A percentile compares a stretch with the other conserved stretches of the same genome.
Evolutionary conservation across 2,329 filamentous ascomycete genomes (phyloP).

Genomic region (Penicillium nordicum): DNA sequence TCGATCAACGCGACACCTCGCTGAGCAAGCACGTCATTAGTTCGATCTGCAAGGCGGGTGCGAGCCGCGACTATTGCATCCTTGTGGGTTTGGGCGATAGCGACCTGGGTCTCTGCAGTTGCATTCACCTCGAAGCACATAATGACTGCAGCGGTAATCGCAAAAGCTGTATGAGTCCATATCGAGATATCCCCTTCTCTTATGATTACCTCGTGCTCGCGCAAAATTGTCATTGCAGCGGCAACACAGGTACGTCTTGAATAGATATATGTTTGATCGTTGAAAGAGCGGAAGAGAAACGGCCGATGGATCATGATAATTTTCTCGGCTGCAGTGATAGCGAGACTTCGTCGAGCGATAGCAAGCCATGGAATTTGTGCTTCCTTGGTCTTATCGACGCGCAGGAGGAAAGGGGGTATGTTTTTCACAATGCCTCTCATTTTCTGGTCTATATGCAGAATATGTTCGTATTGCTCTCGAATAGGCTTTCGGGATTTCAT

Average conservation of each 20-base stretch:
- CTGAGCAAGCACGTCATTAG: slow-evolving; percentile 25
- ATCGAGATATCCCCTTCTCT: slow-evolving; percentile 25
- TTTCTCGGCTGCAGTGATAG: slow-evolving; percentile 41
- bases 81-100: slow-evolving; percentile 19
- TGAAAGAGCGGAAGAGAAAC: slow-evolving; percentile 36
- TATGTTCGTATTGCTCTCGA: slow-evolving; percentile 38
- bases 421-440: slow-evolving; percentile 35
- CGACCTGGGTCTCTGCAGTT: slow-evolving; percentile 10
- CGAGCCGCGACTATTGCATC: slow-evolving; percentile 22
- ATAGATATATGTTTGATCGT: slow-evolving; percentile 32
- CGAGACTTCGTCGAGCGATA: slow-evolving; percentile 36
- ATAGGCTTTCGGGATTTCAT: slow-evolving; percentile 32
- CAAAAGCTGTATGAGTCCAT: slow-evolving; percentile 29
- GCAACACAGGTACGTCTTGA: slow-evolving; percentile 39
- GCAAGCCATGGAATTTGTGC: slow-evolving; percentile 34
- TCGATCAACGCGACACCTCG: slow-evolving; percentile 26
- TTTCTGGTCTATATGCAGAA: slow-evolving; percentile 34
- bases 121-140: slow-evolving; percentile 27
- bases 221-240: slow-evolving; percentile 40
- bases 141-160: slow-evolving; percentile 28
- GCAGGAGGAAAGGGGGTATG: slow-evolving; percentile 31
- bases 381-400: slow-evolving; percentile 26
- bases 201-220: slow-evolving; percentile 26
- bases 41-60: slow-evolving; percentile 18
- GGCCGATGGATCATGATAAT: slow-evolving; percentile 45